Conservation (phyloP, 202 grass and related monocot genomes). For the Miscanthus sacchariflorus region DNA sequence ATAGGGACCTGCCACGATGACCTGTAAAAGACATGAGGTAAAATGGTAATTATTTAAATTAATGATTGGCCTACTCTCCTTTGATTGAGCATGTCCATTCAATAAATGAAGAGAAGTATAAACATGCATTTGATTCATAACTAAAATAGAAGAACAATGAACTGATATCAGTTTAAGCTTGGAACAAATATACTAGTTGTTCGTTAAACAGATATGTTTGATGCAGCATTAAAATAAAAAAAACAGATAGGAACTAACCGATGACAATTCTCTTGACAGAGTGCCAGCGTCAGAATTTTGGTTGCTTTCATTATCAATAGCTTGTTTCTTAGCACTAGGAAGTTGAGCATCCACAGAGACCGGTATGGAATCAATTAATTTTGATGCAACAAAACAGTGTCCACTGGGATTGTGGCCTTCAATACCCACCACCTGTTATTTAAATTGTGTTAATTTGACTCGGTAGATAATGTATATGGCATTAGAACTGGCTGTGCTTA, state of each 20-base stretch:
- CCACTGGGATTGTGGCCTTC: constrained; percentile 95
- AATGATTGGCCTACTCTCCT: not conserved
- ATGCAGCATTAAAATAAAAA: constrained; percentile 19
- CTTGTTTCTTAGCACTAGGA: constrained; percentile 83
- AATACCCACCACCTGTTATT: constrained; percentile 83
- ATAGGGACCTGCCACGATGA: constrained; percentile 91
- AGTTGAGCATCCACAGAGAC: constrained; percentile 54
- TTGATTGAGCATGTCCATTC: not conserved
- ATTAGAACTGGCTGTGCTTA: constrained; percentile 32
- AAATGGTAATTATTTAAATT: not conserved
- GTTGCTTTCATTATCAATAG: constrained; percentile 49
- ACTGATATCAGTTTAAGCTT: constrained; percentile 13
- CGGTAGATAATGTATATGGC: constrained; percentile 32
- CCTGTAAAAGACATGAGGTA: constrained; percentile 58
- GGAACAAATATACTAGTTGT: not conserved
- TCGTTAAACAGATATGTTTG: constrained; percentile 13
- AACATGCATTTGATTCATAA: constrained; percentile 3
- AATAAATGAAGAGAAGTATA: constrained; percentile 5
- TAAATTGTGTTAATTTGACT: constrained; percentile 32
- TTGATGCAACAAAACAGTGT: constrained; percentile 82
- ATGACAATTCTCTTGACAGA: constrained; percentile 61
- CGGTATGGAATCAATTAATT: constrained; percentile 77
- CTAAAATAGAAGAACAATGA: constrained; percentile 4
- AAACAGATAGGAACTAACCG: constrained; percentile 54
- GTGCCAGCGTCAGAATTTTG: constrained; percentile 50